Base-by-base conservation (phyloP, 805 yeast species). In the Metschnikowia picachoensis region DNA sequence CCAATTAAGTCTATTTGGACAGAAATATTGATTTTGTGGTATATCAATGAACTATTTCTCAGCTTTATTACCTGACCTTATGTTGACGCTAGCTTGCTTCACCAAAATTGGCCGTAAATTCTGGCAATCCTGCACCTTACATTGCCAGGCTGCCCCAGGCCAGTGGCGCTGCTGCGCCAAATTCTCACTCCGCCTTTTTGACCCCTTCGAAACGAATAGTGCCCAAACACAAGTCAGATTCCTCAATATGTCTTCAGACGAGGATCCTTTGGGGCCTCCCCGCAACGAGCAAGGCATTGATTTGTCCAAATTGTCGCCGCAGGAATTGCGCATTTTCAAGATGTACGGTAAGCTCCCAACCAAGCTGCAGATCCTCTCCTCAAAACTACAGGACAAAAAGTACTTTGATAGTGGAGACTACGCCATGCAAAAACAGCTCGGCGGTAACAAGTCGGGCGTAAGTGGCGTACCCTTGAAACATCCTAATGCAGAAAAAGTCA, bases 321-420 rank as follows among this genome's bases (percentile, higher is more conserved):
- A 90, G 60, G 97, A 91, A 63, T 73, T 84, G 61, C 82, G 82
- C 50, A 71, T 91, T 17, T 85, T 82, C 66, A 82, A 79, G 58
- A 67, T 90, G 71, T 90, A 91, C 64, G 97, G 97, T 29, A 86
- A 83, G 61, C 70, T 90, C 41, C 97, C 97, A 20, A 78, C 90
- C 27, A 83, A 80, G 47, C 83, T 84, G 46, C 95, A 89, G 52
- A 72, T 90, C 16, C 72, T 90, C 42, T 76, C 85, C 42, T 79
- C 84, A 50, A 87, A 85, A 61, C 70, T 87, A 57, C 87, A 86
- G 65, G 97, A 90, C 53, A 80, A 96, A 58, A 91, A 89, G 70
- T 90, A 86, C 65, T 91, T 90, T 60, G 97, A 90, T 61, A 85
- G 95, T 51, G 97, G 97, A 9, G 97, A 90, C 66, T 90, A 90